Percentiles rank a stretch among this genome's conserved stretches.
Evolutionary conservation across 2,329 filamentous ascomycete species (phyloP).

Genomic region (Fusarium sp.): DNA sequence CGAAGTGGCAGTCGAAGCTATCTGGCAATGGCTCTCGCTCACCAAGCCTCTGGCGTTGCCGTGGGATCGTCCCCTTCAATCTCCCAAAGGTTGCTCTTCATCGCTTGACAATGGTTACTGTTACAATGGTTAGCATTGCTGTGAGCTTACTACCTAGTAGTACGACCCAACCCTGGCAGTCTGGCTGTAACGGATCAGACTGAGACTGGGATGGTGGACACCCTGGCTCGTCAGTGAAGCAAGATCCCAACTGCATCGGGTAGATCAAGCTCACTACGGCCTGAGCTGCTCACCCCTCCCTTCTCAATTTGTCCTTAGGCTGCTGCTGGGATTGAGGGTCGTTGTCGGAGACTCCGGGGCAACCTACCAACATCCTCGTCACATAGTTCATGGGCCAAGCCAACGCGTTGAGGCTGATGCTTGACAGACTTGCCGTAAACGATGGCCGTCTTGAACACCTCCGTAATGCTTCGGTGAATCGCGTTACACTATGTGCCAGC

Average conservation of each 20-base stretch:
- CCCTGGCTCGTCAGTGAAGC: conserved; percentile 28
- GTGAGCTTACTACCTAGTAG: conserved; percentile 18
- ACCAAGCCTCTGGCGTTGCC: conserved; percentile 36
- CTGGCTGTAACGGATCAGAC: conserved; percentile 22
- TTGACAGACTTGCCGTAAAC: conserved; percentile 99
- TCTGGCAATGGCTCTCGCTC: conserved; percentile 11
- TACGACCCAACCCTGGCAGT: conserved; percentile 19
- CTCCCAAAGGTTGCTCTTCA: conserved; percentile 60
- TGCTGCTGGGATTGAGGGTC: conserved; percentile 18
- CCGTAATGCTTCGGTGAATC: conserved; percentile 95
- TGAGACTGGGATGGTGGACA: conserved; percentile 22
- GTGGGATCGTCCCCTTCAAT: conserved; percentile 35
- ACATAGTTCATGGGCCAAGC: conserved; percentile 87
- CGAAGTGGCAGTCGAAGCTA: conserved; percentile 37
- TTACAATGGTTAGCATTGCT: conserved; percentile 42
- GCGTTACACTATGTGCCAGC: conserved; percentile 81
- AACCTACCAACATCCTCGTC: conserved; percentile 95
- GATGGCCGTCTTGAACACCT: conserved; percentile 94
- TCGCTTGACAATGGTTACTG: conserved; percentile 73
- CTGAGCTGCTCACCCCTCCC: conserved; percentile 16
- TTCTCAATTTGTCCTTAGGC: conserved; percentile 18
- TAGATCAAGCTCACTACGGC: conserved; percentile 30
- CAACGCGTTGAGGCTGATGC: conserved; percentile 97
- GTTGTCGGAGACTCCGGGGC: conserved; percentile 11
- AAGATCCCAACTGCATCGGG: conserved; percentile 39